phyloP scores from a whole-genome alignment of 345 rosid species.

The Draba incana region DNA sequence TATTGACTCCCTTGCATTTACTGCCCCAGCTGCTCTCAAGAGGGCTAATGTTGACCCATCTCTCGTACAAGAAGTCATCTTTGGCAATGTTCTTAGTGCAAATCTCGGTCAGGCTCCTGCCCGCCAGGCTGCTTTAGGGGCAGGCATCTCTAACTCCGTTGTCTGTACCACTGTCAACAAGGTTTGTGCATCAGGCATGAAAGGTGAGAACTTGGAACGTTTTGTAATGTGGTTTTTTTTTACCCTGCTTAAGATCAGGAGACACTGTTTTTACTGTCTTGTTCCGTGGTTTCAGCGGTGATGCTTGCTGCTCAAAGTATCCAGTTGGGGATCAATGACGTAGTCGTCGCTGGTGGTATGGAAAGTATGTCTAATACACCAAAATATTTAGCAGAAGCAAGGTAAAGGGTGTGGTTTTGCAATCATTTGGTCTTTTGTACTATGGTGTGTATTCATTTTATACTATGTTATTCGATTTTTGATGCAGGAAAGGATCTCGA shows the following conservation, averaged over 20 bases:
- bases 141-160: conserved; percentile 89
- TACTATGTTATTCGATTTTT: conserved; percentile 37
- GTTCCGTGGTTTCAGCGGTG: conserved; percentile 60
- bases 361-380: conserved; percentile 98
- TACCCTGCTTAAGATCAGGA: background rate
- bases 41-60: conserved; percentile 88
- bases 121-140: conserved; percentile 96
- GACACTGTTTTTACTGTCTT: conserved; percentile 1
- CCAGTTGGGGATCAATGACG: conserved; percentile 88
- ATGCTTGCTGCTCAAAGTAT: conserved; percentile 96
- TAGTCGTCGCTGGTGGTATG: conserved; percentile 98
- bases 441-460: background rate
- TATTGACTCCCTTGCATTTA: conserved; percentile 25
- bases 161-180: conserved; percentile 90
- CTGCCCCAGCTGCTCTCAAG: conserved; percentile 75
- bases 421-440: conserved; percentile 1
- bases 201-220: conserved; percentile 53
- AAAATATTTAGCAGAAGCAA: conserved; percentile 88
- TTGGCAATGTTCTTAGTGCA: conserved; percentile 95
- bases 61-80: conserved; percentile 86
- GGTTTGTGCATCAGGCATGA: conserved; percentile 99
- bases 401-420: conserved; percentile 48
- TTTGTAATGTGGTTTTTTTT: too few relatives aligned
- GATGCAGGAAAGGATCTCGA: conserved; percentile 91
- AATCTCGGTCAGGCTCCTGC: conserved; percentile 99